Evolutionary conservation across 192 early-diverging fungal genomes (phyloP), one percentile per base, ranked within the genome.

Genomic region (Podila horticola): DNA sequence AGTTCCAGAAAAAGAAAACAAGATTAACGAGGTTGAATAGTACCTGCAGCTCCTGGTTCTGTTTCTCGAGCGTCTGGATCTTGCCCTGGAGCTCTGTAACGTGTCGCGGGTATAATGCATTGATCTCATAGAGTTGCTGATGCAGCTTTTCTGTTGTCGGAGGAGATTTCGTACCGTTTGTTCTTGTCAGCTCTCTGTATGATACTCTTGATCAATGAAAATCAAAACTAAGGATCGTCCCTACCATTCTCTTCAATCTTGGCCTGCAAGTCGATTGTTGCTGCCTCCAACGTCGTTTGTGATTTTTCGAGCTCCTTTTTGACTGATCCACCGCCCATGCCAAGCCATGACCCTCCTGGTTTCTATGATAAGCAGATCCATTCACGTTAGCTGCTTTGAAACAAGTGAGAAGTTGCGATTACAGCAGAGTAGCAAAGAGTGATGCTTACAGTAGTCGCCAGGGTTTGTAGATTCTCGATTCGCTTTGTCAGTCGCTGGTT

Each of bases 221-320:
- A 6, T 38, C 30, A 64, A 64, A 64, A 73, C 30, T 26, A n/a
- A 41, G 5, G 2, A 69, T 66, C 41, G 29, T 45, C n/a, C 67
- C 38, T 84, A 87, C 88, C 89, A 82, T 90, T 90, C 69, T 90
- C 89, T 31, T 89, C 83, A 50, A 90, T 90, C 36, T 90, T 90
- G 8, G 82, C 68, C 33, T 76, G 68, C 15, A 90, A 62, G 26
- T 90, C 89, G 34, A 81, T 68, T 24, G 81, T 86, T 2, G 77
- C 83, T 10, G 84, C 84, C 34, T 89, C 86, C 61, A 90, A 52
- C 15, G 85, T 81, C 13, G 72, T 59, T 48, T 82, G 81, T 52
- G 82, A 86, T 26, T 87, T 88, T 66, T 90, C 89, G 11, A 90
- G 75, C 48, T 88, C 87, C 68, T 90, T 90, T 38, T 89, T 90